Evolutionary conservation across 306 rosid species (phyloP).

Genomic region (Quercus variabilis): DNA sequence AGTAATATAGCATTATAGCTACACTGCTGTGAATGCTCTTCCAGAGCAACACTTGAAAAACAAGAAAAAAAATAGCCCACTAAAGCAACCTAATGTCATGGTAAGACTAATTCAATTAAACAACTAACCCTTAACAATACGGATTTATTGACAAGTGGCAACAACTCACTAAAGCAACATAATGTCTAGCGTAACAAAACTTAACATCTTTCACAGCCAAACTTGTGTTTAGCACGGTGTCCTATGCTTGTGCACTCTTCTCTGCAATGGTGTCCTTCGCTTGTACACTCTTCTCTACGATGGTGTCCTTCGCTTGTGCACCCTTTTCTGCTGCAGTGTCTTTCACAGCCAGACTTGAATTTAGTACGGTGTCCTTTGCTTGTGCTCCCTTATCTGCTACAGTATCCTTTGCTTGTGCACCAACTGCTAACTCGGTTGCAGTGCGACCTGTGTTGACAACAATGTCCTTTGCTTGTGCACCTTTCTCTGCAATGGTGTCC

Average conservation of each 20-base stretch:
- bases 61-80: too few species aligned
- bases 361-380: slow-evolving; percentile 13
- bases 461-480: neutral
- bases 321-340: slow-evolving; percentile 25
- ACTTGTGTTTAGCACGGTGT: slow-evolving; percentile 2
- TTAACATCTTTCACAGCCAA: neutral
- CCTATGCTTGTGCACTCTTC: slow-evolving; percentile 21
- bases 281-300: slow-evolving; percentile 7
- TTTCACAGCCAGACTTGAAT: slow-evolving; percentile 3
- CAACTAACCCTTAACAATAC: too few species aligned
- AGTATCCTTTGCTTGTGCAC: slow-evolving; percentile 18
- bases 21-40: too few species aligned
- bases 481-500: slow-evolving; percentile 32
- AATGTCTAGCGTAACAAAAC: too few species aligned
- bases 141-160: too few species aligned
- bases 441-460: neutral
- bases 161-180: too few species aligned
- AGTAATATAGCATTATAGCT: too few species aligned
- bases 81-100: too few species aligned
- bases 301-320: slow-evolving; percentile 39
- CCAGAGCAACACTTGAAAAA: too few species aligned
- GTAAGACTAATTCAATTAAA: too few species aligned
- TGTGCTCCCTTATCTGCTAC: slow-evolving; percentile 25
- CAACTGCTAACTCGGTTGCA: neutral
- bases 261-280: slow-evolving; percentile 15